Conservation (phyloP, 2,329 filamentous ascomycete genomes). For the Xylaria sp. region DNA sequence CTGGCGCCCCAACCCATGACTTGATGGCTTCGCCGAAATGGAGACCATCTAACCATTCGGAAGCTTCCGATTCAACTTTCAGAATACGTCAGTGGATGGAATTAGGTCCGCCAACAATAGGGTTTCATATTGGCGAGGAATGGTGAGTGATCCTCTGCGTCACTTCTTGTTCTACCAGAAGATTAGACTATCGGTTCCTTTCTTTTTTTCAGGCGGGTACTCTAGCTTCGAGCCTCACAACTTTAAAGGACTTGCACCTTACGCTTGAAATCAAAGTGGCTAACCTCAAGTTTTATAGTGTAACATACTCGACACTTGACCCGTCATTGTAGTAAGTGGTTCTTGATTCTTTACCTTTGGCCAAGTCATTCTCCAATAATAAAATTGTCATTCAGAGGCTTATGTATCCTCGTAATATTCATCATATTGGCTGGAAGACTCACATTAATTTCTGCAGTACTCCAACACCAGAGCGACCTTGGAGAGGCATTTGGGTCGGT, state of each 20-base stretch:
- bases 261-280: background rate
- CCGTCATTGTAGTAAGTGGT: conserved; percentile 68
- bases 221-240: background rate
- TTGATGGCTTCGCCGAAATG: conserved; percentile 42
- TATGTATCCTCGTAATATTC: background rate
- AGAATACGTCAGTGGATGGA: conserved; percentile 82
- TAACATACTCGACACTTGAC: conserved; percentile 78
- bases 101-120: conserved; percentile 60
- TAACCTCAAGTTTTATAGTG: conserved; percentile 46
- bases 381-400: no score
- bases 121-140: conserved; percentile 65
- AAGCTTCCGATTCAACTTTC: conserved; percentile 78
- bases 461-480: conserved; percentile 82
- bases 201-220: background rate
- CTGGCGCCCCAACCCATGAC: conserved; percentile 31
- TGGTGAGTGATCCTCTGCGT: background rate
- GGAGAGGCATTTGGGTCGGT: conserved; percentile 90
- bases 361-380: background rate
- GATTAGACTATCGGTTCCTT: background rate
- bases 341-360: background rate
- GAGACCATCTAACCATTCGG: conserved; percentile 57
- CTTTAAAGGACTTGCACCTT: background rate
- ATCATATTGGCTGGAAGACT: background rate
- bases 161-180: background rate
- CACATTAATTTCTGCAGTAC: conserved; percentile 54